Evolutionary conservation across 176 grass and related monocot species (phyloP).

Genomic region (Phyllostachys edulis): DNA sequence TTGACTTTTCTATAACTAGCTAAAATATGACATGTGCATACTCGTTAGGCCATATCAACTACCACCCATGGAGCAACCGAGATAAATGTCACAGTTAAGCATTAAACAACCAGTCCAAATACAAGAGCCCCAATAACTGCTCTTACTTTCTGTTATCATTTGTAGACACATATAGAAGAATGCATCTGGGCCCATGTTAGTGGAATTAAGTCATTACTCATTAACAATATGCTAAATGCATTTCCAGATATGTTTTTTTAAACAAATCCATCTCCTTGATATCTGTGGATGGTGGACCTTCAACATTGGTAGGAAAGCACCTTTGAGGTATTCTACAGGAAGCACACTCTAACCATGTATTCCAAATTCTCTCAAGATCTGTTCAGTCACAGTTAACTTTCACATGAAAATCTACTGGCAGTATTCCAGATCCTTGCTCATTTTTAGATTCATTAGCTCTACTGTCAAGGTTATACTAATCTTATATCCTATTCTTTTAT

Average conservation of each 20-base stretch:
- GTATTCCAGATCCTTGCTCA: neutral
- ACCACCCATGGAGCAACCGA: neutral
- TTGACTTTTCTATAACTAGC: constrained; percentile 2
- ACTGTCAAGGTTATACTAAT: neutral
- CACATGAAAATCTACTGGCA: neutral
- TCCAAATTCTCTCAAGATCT: neutral
- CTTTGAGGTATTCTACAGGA: constrained; percentile 17
- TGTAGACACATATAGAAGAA: neutral
- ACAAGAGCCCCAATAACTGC: constrained; percentile 1
- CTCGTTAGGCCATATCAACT: neutral
- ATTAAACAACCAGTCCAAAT: constrained; percentile 18
- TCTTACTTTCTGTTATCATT: neutral
- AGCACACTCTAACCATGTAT: neutral
- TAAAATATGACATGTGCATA: neutral
- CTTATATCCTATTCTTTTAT: neutral
- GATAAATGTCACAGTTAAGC: neutral
- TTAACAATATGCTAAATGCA: neutral
- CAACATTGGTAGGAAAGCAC: neutral
- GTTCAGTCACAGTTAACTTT: neutral
- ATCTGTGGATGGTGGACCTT: neutral
- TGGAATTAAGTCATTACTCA: neutral
- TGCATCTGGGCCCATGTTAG: neutral
- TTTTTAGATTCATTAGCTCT: constrained; percentile 11
- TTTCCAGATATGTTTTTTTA: neutral
- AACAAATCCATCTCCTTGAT: neutral